Evolutionary conservation across 371 early-diverging fungal species (phyloP).

Genomic region (Saksenaea oblongispora): DNA sequence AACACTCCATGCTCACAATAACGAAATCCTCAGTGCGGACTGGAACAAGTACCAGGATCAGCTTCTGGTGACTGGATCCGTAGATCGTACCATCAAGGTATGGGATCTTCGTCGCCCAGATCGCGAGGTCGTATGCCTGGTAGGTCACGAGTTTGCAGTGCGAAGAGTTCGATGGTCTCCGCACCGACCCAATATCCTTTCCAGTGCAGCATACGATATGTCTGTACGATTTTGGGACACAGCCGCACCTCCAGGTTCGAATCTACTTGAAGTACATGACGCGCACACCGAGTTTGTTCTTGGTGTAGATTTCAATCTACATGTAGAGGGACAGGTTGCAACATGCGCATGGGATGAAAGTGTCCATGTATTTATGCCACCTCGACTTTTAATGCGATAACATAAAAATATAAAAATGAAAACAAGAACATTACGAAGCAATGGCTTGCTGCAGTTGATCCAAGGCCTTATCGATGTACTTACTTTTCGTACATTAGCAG

Average conservation of each 20-base stretch:
- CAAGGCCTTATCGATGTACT: constrained; percentile 17
- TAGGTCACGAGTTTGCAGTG: constrained; percentile 91
- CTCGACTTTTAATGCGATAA: constrained; percentile 42
- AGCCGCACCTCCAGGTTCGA: constrained; percentile 52
- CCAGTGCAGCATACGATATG: constrained; percentile 92
- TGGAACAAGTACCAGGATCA: constrained; percentile 94
- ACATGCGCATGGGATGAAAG: constrained; percentile 95
- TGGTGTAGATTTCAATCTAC: constrained; percentile 90
- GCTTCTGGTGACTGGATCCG: constrained; percentile 82
- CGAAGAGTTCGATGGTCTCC: constrained; percentile 90
- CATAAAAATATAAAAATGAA: not conserved
- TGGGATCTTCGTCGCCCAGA: constrained; percentile 89
- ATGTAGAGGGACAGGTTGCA: constrained; percentile 80
- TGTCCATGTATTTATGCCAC: constrained; percentile 68
- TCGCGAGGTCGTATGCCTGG: constrained; percentile 66
- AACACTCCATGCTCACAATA: constrained; percentile 84
- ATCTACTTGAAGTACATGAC: constrained; percentile 69
- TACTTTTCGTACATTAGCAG: constrained; percentile 1
- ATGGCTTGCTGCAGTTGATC: constrained; percentile 16
- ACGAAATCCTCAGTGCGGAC: constrained; percentile 87
- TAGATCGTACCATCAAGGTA: constrained; percentile 83
- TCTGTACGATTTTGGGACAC: constrained; percentile 91
- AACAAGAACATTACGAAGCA: not conserved
- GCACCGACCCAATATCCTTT: constrained; percentile 78
- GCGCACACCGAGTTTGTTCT: constrained; percentile 93